These are phyloP conservation scores for Biscogniauxia sp. DNA, from an alignment of 2,329 filamentous ascomycete genomes.

Conservation along the genomic window DNA sequence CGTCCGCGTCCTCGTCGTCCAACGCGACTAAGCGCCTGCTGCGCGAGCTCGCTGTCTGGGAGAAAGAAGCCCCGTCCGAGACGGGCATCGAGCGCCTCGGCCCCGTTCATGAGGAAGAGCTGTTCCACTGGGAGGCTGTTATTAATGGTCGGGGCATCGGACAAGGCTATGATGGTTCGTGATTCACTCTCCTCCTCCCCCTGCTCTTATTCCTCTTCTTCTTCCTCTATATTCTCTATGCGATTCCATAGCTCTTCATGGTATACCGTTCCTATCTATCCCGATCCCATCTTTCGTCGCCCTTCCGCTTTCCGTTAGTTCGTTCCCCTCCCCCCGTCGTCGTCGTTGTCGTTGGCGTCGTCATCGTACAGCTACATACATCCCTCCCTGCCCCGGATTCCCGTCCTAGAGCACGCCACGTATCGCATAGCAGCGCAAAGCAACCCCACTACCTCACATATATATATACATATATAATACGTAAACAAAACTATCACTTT, in stretches of 20 bases:
- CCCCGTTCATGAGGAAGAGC: conserved; percentile 51
- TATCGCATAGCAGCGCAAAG: background rate
- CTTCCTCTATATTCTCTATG: background rate
- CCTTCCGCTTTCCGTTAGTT: background rate
- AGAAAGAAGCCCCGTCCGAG: conserved; percentile 47
- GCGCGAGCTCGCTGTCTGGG: conserved; percentile 56
- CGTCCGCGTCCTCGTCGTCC: conserved; percentile 35
- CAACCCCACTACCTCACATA: background rate
- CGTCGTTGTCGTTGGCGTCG: background rate
- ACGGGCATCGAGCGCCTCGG: conserved; percentile 59
- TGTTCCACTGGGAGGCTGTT: conserved; percentile 59
- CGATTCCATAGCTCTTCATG: background rate
- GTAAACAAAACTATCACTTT: background rate
- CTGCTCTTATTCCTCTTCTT: background rate
- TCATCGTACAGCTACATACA: background rate
- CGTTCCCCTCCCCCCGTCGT: background rate
- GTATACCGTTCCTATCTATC: background rate
- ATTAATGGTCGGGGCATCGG: conserved; percentile 58
- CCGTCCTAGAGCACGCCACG: background rate
- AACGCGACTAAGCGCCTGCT: conserved; percentile 56
- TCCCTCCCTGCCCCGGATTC: background rate
- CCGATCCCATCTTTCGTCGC: background rate
- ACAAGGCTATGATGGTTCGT: conserved; percentile 54
- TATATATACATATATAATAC: background rate
- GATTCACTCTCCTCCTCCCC: background rate